A percentile compares a stretch with the other conserved stretches of the same genome.
Evolutionary conservation across 1,284 basidiomycete genomes (phyloP).

Genomic region (Thelephora terrestris): DNA sequence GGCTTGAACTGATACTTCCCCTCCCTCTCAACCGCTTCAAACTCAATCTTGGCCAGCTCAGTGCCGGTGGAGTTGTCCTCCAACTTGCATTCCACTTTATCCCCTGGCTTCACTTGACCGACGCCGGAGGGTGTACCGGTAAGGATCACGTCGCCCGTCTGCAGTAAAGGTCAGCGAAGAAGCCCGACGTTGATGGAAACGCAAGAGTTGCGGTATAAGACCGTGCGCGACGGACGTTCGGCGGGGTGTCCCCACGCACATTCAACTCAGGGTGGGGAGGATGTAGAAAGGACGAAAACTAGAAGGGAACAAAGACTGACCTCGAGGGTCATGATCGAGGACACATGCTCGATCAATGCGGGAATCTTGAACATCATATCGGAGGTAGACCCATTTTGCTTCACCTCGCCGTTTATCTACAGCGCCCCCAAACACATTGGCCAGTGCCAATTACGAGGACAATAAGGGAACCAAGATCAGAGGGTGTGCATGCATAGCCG

Average conservation of each 20-base stretch:
- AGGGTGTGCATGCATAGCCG: too few species aligned
- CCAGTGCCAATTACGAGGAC: not conserved
- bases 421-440: conserved; percentile 1
- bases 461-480: not conserved
- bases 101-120: conserved; percentile 68
- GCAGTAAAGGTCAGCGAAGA: conserved; percentile 1
- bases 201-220: conserved; percentile 4
- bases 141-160: conserved; percentile 85
- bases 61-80: conserved; percentile 46
- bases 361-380: conserved; percentile 96
- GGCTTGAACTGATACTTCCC: conserved; percentile 63
- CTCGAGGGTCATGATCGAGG: conserved; percentile 93
- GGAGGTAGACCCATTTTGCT: conserved; percentile 77
- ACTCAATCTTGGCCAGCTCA: conserved; percentile 52
- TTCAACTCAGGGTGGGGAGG: not conserved
- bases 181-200: not conserved
- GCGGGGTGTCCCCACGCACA: too few species aligned
- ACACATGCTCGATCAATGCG: conserved; percentile 83
- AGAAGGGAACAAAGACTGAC: conserved; percentile 24
- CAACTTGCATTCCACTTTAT: conserved; percentile 73
- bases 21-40: conserved; percentile 54
- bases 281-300: not conserved
- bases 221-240: too few species aligned
- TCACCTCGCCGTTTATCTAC: conserved; percentile 74
- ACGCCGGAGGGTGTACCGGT: conserved; percentile 92